A percentile compares a stretch with the other conserved stretches of the same genome.
Evolutionary conservation across 208 protist genomes (phyloP).

Genomic region (Crithidia sp.): DNA sequence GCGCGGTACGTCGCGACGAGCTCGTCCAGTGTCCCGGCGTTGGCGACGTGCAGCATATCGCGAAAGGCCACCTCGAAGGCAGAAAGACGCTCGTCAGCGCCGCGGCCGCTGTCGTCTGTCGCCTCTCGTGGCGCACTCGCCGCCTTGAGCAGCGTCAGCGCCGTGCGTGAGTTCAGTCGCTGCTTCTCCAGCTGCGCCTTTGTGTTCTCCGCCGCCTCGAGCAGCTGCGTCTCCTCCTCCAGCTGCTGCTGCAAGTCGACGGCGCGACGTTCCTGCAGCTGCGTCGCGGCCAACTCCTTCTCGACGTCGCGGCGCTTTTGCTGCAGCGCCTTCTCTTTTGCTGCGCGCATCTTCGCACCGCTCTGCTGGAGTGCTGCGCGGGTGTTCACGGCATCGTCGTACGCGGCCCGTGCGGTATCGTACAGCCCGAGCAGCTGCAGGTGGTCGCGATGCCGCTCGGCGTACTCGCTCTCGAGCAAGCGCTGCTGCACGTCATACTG

Average conservation of each 20-base stretch:
- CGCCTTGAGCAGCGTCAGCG: conserved; percentile 21
- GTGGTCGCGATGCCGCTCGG: conserved; percentile 88
- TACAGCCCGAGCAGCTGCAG: conserved; percentile 89
- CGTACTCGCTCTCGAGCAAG: conserved; percentile 65
- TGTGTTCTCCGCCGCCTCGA: conserved; percentile 64
- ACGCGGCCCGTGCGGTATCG: conserved; percentile 72
- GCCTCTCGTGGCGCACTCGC: background rate
- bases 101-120: too few relatives aligned
- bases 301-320: conserved; percentile 73
- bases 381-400: conserved; percentile 51
- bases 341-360: conserved; percentile 45
- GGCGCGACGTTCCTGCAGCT: conserved; percentile 47
- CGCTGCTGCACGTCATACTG: conserved; percentile 70
- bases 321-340: conserved; percentile 81
- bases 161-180: conserved; percentile 25
- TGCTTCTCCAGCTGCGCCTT: conserved; percentile 37
- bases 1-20: conserved; percentile 50
- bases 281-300: conserved; percentile 50
- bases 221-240: conserved; percentile 67
- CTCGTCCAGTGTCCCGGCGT: conserved; percentile 46
- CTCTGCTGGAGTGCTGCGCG: conserved; percentile 45
- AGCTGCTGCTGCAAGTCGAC: conserved; percentile 60
- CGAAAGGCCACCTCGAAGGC: conserved; percentile 90
- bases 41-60: conserved; percentile 90
- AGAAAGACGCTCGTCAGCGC: conserved; percentile 60